Conservation (phyloP, 2,329 filamentous ascomycete genomes). For the Gnomoniopsis sp. region DNA sequence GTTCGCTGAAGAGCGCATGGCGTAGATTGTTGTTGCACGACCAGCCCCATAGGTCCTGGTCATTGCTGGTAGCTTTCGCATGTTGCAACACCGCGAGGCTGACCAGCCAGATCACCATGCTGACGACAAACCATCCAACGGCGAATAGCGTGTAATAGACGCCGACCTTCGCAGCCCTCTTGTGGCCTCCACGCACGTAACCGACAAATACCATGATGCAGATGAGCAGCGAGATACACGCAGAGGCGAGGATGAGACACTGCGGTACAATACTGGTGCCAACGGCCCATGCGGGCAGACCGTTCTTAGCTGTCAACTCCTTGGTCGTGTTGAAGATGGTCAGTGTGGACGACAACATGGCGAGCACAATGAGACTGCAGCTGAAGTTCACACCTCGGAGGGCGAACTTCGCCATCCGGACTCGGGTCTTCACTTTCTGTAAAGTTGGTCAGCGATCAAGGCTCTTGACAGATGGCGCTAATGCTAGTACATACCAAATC, state of each 20-base stretch:
- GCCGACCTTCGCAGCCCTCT: constrained; percentile 84
- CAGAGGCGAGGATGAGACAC: constrained; percentile 73
- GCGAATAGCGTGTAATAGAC: constrained; percentile 96
- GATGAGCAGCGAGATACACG: constrained; percentile 75
- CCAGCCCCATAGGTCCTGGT: constrained; percentile 97
- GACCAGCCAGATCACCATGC: constrained; percentile 86
- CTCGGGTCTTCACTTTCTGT: constrained; percentile 88
- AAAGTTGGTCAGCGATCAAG: constrained; percentile 24
- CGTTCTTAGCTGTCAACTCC: constrained; percentile 69
- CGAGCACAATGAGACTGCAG: constrained; percentile 90
- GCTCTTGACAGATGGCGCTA: not conserved
- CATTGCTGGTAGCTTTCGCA: constrained; percentile 66
- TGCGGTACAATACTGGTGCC: constrained; percentile 86
- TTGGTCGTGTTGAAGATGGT: constrained; percentile 89
- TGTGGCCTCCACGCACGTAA: constrained; percentile 86
- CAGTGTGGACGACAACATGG: constrained; percentile 86
- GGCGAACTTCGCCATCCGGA: constrained; percentile 89
- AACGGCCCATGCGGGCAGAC: constrained; percentile 78
- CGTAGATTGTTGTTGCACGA: constrained; percentile 89
- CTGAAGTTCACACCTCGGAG: constrained; percentile 96
- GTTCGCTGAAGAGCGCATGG: constrained; percentile 69
- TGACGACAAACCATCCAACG: constrained; percentile 89
- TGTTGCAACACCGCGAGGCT: constrained; percentile 82
- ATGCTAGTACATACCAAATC: constrained; percentile 68
- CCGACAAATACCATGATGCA: constrained; percentile 77